Evolutionary conservation across 106 monocot species (phyloP), one percentile per base, ranked within the genome.

Genomic region (Dactylorhiza incarnata): DNA sequence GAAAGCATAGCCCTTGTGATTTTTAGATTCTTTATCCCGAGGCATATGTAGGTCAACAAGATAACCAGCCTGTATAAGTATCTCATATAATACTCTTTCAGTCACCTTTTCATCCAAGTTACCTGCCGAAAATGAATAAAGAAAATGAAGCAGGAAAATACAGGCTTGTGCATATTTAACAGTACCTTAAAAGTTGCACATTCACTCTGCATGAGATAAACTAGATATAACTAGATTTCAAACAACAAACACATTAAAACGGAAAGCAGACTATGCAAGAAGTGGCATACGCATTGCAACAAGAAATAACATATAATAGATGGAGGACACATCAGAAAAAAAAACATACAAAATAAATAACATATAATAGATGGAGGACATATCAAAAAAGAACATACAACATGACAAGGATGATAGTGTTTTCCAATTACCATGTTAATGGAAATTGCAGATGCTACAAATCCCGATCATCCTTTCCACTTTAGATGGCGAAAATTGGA

Each of bases 91-190:
- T 9, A 93, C 84, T 80, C 88, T 85, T 45, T 93, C 93, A 23
- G 76, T 85, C 68, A 96, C 89, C 82, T 84, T 96, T 76, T 96
- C 95, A 85, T 96, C 95, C 88, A 96, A 85, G 80, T 95, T 95
- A 80, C 95, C 95, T 95, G 79, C 78, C 55, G 63, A 77, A 86
- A 66, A 77, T 73, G 61, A 48, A 75, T 76, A 68, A 78, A 81
- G 69, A 76, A 17, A 68, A 73, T 48, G 23, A 49, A 49, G 7
- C 22, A 72, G 49, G 23, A 72, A 24, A 43, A 69, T 45, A 17
- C 29, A 69, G 5, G 11, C 16, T 9, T 16, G n/a, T 46, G n/a
- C 43, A 15, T 8, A 45, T 11, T 45, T 63, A 45, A 69, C n/a
- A 11, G 61, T 61, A 11, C 29, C 29, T 26, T 65, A 29, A 24